These are phyloP conservation scores for Fusarium chaquense DNA, from an alignment of 2,329 filamentous ascomycete genomes.

Conservation along the genomic window DNA sequence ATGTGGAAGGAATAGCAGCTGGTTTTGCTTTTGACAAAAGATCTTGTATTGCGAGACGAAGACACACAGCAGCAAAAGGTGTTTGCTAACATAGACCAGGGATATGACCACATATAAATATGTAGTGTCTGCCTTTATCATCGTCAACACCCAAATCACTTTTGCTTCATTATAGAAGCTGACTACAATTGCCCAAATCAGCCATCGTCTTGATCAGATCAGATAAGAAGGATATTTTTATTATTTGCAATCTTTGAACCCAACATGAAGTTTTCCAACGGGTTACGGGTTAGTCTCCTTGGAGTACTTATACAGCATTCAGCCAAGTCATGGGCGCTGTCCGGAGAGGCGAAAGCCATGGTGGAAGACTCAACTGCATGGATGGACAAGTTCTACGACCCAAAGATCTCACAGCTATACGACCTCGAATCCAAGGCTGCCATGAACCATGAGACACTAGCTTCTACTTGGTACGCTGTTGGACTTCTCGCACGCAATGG, in stretches of 20 bases:
- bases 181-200: neutral
- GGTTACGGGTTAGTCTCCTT: neutral
- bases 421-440: constrained; percentile 17
- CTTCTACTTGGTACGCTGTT: constrained; percentile 27
- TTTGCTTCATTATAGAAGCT: neutral
- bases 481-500: constrained; percentile 23
- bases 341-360: constrained; percentile 28
- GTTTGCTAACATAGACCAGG: no score
- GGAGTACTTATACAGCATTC: neutral
- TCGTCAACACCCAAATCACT: neutral
- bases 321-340: constrained; percentile 3
- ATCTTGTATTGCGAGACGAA: neutral
- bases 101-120: constrained; percentile 19
- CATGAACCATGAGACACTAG: constrained; percentile 24
- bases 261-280: constrained; percentile 19
- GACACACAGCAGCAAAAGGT: neutral
- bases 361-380: constrained; percentile 30
- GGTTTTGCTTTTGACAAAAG: neutral
- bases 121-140: neutral
- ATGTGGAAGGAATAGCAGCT: constrained; percentile 13
- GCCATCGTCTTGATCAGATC: neutral
- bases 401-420: constrained; percentile 38
- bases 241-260: neutral
- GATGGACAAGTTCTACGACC: constrained; percentile 35
- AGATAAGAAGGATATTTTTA: neutral